Conservation (phyloP, 2,329 filamentous ascomycete species). For the Grosmannia huntii region DNA sequence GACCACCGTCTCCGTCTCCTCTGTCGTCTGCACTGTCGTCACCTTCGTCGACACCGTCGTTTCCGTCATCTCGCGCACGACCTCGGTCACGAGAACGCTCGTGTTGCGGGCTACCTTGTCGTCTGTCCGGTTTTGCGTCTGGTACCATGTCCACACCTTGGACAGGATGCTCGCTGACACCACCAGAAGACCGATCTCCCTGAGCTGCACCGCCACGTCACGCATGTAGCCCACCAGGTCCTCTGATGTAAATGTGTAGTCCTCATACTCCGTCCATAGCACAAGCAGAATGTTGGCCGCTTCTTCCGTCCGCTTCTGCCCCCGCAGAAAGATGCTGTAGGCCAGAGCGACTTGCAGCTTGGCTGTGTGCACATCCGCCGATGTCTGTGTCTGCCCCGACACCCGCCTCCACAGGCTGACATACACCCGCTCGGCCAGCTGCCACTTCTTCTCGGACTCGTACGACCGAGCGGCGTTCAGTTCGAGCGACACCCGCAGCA, state of each 20-base stretch:
- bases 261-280: slow-evolving; percentile 27
- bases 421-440: slow-evolving; percentile 25
- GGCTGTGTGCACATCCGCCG: slow-evolving; percentile 7
- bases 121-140: slow-evolving; percentile 18
- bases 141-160: slow-evolving; percentile 27
- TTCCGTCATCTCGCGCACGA: slow-evolving; percentile 25
- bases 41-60: slow-evolving; percentile 19
- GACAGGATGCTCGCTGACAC: slow-evolving; percentile 23
- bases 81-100: slow-evolving; percentile 24
- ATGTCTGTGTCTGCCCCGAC: slow-evolving; percentile 23
- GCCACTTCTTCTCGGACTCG: slow-evolving; percentile 18
- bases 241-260: slow-evolving; percentile 20
- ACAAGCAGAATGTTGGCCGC: slow-evolving; percentile 26
- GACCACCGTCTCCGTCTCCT: slow-evolving; percentile 12
- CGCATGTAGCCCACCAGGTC: slow-evolving; percentile 22
- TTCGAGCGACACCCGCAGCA: slow-evolving; percentile 21
- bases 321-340: slow-evolving; percentile 22
- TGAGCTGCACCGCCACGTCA: slow-evolving; percentile 22
- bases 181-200: slow-evolving; percentile 20
- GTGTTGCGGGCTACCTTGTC: slow-evolving; percentile 22
- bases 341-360: slow-evolving; percentile 23
- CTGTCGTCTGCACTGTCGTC: slow-evolving; percentile 21
- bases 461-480: slow-evolving; percentile 23
- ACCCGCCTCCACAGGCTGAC: slow-evolving; percentile 27
- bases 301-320: slow-evolving; percentile 21